Evolutionary conservation across 163 green algal species (phyloP), one percentile per base, ranked within the genome.

Genomic region (Chlorella variabilis): DNA sequence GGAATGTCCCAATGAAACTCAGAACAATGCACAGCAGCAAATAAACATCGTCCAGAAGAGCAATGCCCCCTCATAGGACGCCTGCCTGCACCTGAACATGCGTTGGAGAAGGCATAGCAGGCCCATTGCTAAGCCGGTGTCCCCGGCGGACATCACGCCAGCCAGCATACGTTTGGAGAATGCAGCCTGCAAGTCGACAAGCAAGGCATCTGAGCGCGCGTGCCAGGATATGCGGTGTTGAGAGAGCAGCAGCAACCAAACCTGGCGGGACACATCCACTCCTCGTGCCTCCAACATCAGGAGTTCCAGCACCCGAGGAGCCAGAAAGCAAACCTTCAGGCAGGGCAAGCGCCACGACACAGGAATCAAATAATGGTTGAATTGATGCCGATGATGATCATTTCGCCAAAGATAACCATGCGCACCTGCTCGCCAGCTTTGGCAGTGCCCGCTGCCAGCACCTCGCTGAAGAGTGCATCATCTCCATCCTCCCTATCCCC

Each of bases 161-260:
- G 71, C 78, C 34, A 88, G 88, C 58, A 96, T 68, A 6, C 89
- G 89, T 85, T 97, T 96, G n/a, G 82, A 78, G 59, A 96, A 97
- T 1, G 91, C 92, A 27, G 90, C 95, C 61, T 93, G 31, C 71
- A 51, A 5, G 31, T 15, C 54, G 23, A 29, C n/a, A n/a, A n/a
- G n/a, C n/a, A n/a, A 63, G 23, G 54, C 6, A 33, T 15, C 8
- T 63, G 18, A 11, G 18, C 54, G 54, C 20, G 54, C 23, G 54
- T 63, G 54, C n/a, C n/a, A n/a, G n/a, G n/a, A n/a, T 63, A 63
- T 9, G 45, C 45, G 45, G 45, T 54, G 45, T n/a, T n/a, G n/a
- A n/a, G n/a, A n/a, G n/a, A n/a, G n/a, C n/a, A n/a, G n/a, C n/a
- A n/a, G n/a, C n/a, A 54, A 54, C 45, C 45, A 54, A 11, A 54